Base-by-base conservation (phyloP, 768 basidiomycete species). In the Paxillus ammoniavirescens region DNA sequence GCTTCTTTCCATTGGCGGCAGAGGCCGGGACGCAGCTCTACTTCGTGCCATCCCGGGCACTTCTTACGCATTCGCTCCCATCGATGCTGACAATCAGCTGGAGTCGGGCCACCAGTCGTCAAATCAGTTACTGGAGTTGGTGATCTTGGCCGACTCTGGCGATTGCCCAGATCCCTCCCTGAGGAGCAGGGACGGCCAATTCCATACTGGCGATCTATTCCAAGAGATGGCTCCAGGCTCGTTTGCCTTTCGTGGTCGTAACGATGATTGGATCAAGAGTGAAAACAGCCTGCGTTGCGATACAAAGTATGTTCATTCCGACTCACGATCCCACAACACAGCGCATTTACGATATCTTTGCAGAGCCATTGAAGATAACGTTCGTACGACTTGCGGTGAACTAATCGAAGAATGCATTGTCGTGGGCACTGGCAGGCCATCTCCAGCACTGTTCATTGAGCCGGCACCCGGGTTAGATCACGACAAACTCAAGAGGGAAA, bases 251-350 rank as follows among this genome's bases (percentile, higher is more conserved):
- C 80, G 84, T 36, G 89, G 89, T 23, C 81, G 89, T 40, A 82
- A 89, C 55, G 89, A 91, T 60, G 89, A 91, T 68, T 90, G 89
- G 89, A 91, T 91, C 67, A 91, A 91, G 73, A 84, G 83, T 37
- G 85, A 88, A 64, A 87, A 82, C 64, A 84, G 87, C 63, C 72
- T 90, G 56, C 80, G 89, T 48, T 90, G 89, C 62, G 89, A 91
- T 62, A 89, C 89, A 47, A 84, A 82, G 78, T 80, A 70, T 31
- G 75, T 74, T 30, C 8, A 41, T 8, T 12, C 7, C 37, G 28
- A 47, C 33, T 18, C 26, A 13, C 5, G 14, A 21, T 1, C 44
- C 21, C 15, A 33, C 33, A 41, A 35, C 31, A 43, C 18, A 28
- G 37, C 47, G 50, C 40, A 53, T 47, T 60, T 61, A 56, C 55